Evolutionary conservation across 169 alveolate genomes (phyloP), one percentile per base, ranked within the genome.

Genomic region (Plasmodium berghei): DNA sequence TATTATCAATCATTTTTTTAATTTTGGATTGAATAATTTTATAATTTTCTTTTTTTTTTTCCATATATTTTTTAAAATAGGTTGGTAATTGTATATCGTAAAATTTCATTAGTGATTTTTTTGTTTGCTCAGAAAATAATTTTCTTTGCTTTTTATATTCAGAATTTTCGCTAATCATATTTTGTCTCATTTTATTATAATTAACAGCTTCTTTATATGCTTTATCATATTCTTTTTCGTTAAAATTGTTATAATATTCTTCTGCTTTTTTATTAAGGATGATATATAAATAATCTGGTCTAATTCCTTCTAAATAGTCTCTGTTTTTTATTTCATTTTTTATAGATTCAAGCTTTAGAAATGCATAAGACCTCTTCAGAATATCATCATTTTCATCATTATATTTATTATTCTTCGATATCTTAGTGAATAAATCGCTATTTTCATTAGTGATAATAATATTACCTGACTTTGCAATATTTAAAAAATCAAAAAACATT

Each of bases 401-500:
- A 6, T 8, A 5, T 14, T 16, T 12, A 18, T 1, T 52, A 4
- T 14, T 9, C 8, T 46, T 54, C 2, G 1, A 9, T 8, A 10
- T 48, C 12, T 67, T 46, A 22, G 75, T 24, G 14, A 34, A 20
- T 20, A 18, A 14, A 0, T 5, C 0, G 2, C 18, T 16, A 12
- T 49, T 48, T 45, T 67, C 12, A 87, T 54, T 14, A 34, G 6
- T 34, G 42, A 34, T 34, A 34, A 34, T 34, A 34, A 20, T 6
- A 34, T 28, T 26, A 12, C 52, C 73, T 22, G 63, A 40, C 24
- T 62, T 54, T 20, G 49, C 69, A 58, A 91, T 67, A 49, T 90
- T 89, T 12, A 94, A 63, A 66, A 94, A 94, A 64, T 92, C 91
- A 93, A 94, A 94, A 28, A 94, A 88, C 96, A 94, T 94, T 75